These are phyloP conservation scores for Begonia peltatifolia DNA, from an alignment of 306 rosid genomes.

Conservation along the genomic window DNA sequence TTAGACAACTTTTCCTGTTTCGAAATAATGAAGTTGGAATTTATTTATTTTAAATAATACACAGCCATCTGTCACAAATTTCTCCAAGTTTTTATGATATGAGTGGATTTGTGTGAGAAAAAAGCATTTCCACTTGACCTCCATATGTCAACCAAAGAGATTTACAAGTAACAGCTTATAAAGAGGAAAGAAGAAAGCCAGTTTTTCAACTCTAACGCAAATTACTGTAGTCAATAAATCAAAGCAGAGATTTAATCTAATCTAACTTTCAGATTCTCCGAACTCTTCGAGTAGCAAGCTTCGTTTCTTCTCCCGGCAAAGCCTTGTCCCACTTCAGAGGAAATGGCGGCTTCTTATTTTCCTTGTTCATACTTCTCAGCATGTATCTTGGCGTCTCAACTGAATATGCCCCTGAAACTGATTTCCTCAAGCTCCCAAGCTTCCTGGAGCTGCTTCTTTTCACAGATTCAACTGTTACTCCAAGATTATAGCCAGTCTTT, in stretches of 20 bases:
- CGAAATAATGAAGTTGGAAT: too few relatives aligned
- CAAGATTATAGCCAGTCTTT: slow-evolving; percentile 23
- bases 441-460: slow-evolving; percentile 47
- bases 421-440: slow-evolving; percentile 44
- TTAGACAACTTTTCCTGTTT: too few relatives aligned
- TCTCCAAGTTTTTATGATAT: too few relatives aligned
- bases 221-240: too few relatives aligned
- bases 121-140: too few relatives aligned
- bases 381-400: slow-evolving; percentile 63
- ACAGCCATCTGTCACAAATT: too few relatives aligned
- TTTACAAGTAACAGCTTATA: neutral
- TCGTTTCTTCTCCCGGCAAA: slow-evolving; percentile 13
- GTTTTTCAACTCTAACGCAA: slow-evolving; percentile 4
- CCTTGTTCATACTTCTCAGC: slow-evolving; percentile 81
- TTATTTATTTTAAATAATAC: too few relatives aligned
- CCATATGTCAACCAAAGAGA: too few relatives aligned
- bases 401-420: slow-evolving; percentile 50
- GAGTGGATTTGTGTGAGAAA: too few relatives aligned
- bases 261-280: slow-evolving; percentile 20
- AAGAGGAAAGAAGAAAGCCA: neutral
- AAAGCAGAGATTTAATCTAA: neutral
- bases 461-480: slow-evolving; percentile 63
- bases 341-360: slow-evolving; percentile 62
- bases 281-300: slow-evolving; percentile 20
- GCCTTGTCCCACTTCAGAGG: slow-evolving; percentile 28